Percentiles rank a stretch among this genome's conserved stretches.
These are phyloP conservation scores for Nemania sp. DNA, from an alignment of 2,329 filamentous ascomycete species.

Conservation along the genomic window DNA sequence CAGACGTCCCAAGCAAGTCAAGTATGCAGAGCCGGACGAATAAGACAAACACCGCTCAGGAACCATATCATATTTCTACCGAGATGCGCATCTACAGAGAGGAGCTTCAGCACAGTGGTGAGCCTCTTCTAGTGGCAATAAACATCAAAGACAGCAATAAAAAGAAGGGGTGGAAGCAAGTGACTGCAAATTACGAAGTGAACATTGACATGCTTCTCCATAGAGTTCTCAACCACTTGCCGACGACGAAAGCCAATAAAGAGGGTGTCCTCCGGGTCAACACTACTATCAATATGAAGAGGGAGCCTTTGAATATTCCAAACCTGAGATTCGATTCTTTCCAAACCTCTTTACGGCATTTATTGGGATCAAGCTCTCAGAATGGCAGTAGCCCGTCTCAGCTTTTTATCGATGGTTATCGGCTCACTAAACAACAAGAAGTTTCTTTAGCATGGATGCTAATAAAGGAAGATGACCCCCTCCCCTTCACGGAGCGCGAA, in stretches of 20 bases:
- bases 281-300: slow-evolving; percentile 5
- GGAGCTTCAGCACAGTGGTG: neutral
- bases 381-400: neutral
- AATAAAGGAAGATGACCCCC: slow-evolving; percentile 27
- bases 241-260: neutral
- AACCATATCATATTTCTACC: slow-evolving; percentile 21
- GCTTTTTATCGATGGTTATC: neutral
- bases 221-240: slow-evolving; percentile 13
- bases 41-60: too few relatives aligned
- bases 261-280: neutral
- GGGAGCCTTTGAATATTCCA: slow-evolving; percentile 16
- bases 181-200: slow-evolving; percentile 21
- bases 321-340: slow-evolving; percentile 26
- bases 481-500: slow-evolving; percentile 43
- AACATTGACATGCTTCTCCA: slow-evolving; percentile 19
- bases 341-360: slow-evolving; percentile 14
- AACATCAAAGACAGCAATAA: slow-evolving; percentile 6
- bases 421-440: slow-evolving; percentile 31
- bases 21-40: too few relatives aligned
- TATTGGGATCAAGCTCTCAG: neutral
- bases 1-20: neutral
- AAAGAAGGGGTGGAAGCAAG: slow-evolving; percentile 9
- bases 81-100: slow-evolving; percentile 19
- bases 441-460: slow-evolving; percentile 41
- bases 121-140: slow-evolving; percentile 17